Evolutionary conservation across 2,329 filamentous ascomycete species (phyloP), one percentile per base, ranked within the genome.

Genomic region (Fragosphaeria purpurea): DNA sequence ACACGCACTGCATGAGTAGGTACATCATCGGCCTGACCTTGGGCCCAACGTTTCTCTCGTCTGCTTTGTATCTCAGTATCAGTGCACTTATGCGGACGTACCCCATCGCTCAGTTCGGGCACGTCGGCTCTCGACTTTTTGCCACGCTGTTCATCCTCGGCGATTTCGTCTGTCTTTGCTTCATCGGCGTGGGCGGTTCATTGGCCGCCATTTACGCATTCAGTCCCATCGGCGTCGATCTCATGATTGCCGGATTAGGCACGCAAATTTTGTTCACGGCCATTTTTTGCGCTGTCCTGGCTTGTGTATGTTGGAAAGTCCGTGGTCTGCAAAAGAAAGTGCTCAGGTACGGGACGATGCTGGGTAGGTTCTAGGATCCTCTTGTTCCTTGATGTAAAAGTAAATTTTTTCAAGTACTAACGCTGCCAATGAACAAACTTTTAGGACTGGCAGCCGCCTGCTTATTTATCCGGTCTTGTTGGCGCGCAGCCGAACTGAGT

Each of bases 11-110:
- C 22, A 37, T 37, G 35, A 37, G 11, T 13, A 58, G 57, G 54
- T 58, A 57, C 42, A 58, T 58, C 22, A 57, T 59, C n/a, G 55
- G 56, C 12, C 47, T 59, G 10, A 58, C 57, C 0, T 48, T 58
- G 3, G 57, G 56, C 1, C 57, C 57, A 3, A 57, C 57, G 1
- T 57, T 59, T 44, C 42, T 57, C 4, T 59, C 57, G 5, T 53
- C 56, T 2, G 53, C 57, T 1, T 41, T 58, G 10, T 58, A 59
- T 41, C 49, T 57, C 5, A 49, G 50, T 37, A 58, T 59, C 40
- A 54, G 54, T 43, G 42, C 47, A 7, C 48, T 59, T 3, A 49
- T 56, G 47, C 50, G 42, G 3, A 33, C 39, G 5, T 34, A 53
- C 22, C 32, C 38, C 3, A 7, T 42, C 2, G 50, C 50, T 8